phyloP scores from a whole-genome alignment of 352 stramenopile genomes.

The Aphanomyces euteiches region DNA sequence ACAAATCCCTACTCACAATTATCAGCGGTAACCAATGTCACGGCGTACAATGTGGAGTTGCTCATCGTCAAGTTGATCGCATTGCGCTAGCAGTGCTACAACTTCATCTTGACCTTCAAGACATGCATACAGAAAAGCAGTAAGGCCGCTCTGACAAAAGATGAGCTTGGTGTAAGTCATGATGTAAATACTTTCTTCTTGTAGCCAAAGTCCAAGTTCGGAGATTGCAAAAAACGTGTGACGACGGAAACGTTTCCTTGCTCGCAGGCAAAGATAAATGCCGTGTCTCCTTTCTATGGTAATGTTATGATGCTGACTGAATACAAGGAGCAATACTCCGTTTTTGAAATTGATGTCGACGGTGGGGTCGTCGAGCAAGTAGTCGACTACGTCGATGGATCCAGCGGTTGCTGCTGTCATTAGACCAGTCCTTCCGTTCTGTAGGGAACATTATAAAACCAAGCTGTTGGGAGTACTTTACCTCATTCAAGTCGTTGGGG shows the following conservation, averaged over 20 bases:
- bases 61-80: not conserved
- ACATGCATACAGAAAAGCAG: constrained; percentile 1
- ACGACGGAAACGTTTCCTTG: not conserved
- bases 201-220: not conserved
- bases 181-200: not conserved
- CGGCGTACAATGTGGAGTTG: not conserved
- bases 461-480: not conserved
- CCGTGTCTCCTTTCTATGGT: not conserved
- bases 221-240: not conserved
- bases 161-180: too few species aligned
- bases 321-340: not conserved
- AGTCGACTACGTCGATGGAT: not conserved
- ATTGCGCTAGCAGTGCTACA: not conserved
- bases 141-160: not conserved
- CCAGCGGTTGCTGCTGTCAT: not conserved
- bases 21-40: not conserved
- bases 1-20: not conserved
- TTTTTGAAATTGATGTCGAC: not conserved
- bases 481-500: not conserved
- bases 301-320: not conserved
- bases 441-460: not conserved
- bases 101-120: constrained; percentile 4
- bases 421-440: not conserved
- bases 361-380: not conserved
- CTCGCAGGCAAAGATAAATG: not conserved